These are phyloP conservation scores for Lachancea thermotolerans DNA, from an alignment of 805 yeast species.

Conservation along the genomic window DNA sequence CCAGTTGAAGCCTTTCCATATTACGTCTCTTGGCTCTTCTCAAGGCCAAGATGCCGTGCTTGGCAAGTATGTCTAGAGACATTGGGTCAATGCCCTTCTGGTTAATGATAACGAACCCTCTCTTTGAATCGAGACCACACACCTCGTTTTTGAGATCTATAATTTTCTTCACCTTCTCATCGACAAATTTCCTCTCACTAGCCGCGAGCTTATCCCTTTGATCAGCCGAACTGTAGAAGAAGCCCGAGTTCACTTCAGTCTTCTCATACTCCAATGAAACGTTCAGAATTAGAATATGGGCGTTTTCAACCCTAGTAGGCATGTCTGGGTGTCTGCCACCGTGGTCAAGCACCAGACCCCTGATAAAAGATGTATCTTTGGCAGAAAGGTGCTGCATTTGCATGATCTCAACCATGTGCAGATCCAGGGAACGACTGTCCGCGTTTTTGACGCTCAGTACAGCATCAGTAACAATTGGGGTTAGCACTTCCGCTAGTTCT, in stretches of 20 bases:
- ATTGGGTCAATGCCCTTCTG: conserved; percentile 99
- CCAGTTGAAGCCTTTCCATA: conserved; percentile 95
- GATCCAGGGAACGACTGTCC: conserved; percentile 51
- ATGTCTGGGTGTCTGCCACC: conserved; percentile 99
- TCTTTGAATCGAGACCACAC: conserved; percentile 63
- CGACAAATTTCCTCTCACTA: conserved; percentile 89
- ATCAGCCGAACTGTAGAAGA: conserved; percentile 89
- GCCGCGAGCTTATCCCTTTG: conserved; percentile 93
- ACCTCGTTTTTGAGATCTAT: conserved; percentile 90
- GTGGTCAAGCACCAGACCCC: conserved; percentile 91
- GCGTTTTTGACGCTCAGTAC: conserved; percentile 67
- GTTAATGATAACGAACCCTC: conserved; percentile 88
- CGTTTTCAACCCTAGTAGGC: conserved; percentile 85
- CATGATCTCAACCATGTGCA: conserved; percentile 98
- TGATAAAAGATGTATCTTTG: conserved; percentile 72
- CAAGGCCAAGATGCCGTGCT: conserved; percentile 85
- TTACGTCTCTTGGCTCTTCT: conserved; percentile 98
- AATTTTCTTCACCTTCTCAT: conserved; percentile 84
- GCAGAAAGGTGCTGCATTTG: conserved; percentile 93
- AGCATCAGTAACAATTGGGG: conserved; percentile 96
- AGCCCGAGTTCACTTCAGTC: conserved; percentile 94
- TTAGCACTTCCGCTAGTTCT: conserved; percentile 69
- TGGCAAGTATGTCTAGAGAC: conserved; percentile 91
- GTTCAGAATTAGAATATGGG: conserved; percentile 77
- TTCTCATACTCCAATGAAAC: conserved; percentile 96